Conservation (phyloP, 306 rosid species). For the Corylus americana region DNA sequence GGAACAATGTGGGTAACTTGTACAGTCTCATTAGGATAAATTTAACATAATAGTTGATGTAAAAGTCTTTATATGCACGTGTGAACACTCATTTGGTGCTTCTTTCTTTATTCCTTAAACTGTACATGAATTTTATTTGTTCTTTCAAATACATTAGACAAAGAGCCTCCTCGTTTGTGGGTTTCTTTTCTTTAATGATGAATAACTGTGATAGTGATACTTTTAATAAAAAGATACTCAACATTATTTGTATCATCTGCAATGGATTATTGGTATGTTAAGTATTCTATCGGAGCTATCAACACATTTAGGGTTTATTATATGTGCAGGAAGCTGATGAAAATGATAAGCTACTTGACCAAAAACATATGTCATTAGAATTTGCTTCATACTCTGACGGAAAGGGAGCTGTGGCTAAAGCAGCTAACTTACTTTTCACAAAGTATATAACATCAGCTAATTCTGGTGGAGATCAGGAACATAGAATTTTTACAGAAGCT, state of each 20-base stretch:
- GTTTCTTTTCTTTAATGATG: background rate
- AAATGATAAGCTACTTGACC: slow-evolving; percentile 29
- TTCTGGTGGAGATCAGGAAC: slow-evolving; percentile 43
- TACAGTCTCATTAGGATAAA: background rate
- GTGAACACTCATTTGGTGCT: background rate
- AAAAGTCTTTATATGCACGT: background rate
- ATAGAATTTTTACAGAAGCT: slow-evolving; percentile 48
- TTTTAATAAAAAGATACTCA: background rate
- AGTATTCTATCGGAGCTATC: background rate
- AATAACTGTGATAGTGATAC: background rate
- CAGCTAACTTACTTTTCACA: slow-evolving; percentile 67
- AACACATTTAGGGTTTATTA: slow-evolving; percentile 31
- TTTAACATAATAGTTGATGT: background rate
- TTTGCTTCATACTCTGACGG: slow-evolving; percentile 70
- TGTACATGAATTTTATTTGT: background rate
- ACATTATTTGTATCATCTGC: background rate
- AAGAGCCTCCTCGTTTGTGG: background rate
- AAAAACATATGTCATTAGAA: slow-evolving; percentile 55
- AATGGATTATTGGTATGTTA: background rate
- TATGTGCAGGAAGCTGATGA: slow-evolving; percentile 54
- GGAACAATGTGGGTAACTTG: background rate
- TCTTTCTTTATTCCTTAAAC: background rate
- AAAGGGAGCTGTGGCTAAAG: slow-evolving; percentile 75
- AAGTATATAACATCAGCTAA: slow-evolving; percentile 47
- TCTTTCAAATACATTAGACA: background rate